A percentile compares a stretch with the other conserved stretches of the same genome.
Evolutionary conservation across 2,329 filamentous ascomycete genomes (phyloP).

Genomic region (Ophiostoma triangulosporum): DNA sequence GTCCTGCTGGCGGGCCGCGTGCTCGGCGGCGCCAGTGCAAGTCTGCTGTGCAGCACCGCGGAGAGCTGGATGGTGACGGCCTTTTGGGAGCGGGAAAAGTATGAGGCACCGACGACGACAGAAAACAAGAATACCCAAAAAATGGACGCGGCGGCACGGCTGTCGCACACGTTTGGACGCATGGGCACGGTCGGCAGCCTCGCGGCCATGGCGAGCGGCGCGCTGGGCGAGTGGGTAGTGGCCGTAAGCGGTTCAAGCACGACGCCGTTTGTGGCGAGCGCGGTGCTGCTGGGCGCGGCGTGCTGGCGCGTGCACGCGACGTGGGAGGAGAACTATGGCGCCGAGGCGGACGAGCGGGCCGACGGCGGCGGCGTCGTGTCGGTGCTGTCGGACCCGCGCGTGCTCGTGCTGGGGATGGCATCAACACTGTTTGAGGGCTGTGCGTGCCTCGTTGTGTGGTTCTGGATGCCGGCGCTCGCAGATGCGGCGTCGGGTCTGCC

Average conservation of each 20-base stretch:
- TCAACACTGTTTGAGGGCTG: constrained; percentile 45
- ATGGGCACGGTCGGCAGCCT: constrained; percentile 40
- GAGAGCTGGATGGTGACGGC: constrained; percentile 50
- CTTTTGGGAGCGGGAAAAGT: constrained; percentile 30
- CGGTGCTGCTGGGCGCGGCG: constrained; percentile 26
- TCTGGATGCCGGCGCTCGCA: constrained; percentile 40
- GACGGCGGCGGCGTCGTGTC: constrained; percentile 4
- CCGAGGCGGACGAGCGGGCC: constrained; percentile 13
- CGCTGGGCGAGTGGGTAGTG: constrained; percentile 38
- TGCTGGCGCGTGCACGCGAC: constrained; percentile 29
- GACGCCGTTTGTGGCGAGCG: constrained; percentile 32
- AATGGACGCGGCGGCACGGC: constrained; percentile 16
- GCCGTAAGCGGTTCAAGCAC: constrained; percentile 31
- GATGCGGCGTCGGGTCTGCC: constrained; percentile 21
- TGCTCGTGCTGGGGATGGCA: constrained; percentile 35
- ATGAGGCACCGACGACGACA: constrained; percentile 8
- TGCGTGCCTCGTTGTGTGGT: constrained; percentile 46
- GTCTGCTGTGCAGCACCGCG: constrained; percentile 43
- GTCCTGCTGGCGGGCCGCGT: constrained; percentile 38
- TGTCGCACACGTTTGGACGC: constrained; percentile 36
- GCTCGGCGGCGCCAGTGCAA: constrained; percentile 41
- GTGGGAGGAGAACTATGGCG: constrained; percentile 42
- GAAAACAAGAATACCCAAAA: not conserved
- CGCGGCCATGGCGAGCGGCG: constrained; percentile 39
- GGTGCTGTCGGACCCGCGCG: constrained; percentile 26